phyloP scores from a whole-genome alignment of 176 grass and related monocot species.

The Canna indica region DNA sequence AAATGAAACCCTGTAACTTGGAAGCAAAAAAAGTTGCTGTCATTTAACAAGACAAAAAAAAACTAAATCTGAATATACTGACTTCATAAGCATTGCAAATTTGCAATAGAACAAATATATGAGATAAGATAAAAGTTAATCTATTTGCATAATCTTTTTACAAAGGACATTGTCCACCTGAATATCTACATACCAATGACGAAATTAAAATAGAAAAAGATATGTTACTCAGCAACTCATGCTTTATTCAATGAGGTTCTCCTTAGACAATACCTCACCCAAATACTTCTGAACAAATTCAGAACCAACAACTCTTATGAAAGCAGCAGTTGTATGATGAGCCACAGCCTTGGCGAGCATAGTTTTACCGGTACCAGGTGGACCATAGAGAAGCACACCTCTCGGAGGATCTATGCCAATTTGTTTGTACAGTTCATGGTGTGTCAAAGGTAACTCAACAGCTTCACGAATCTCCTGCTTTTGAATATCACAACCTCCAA shows the following conservation, averaged over 20 bases:
- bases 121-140: neutral
- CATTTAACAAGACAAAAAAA: neutral
- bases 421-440: constrained; percentile 95
- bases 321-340: constrained; percentile 80
- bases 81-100: neutral
- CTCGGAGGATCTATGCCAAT: constrained; percentile 92
- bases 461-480: constrained; percentile 95
- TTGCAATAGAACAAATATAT: neutral
- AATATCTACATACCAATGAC: neutral
- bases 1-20: neutral
- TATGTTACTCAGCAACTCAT: neutral
- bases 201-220: neutral
- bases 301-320: constrained; percentile 88
- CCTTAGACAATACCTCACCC: constrained; percentile 48
- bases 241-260: too few relatives aligned
- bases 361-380: constrained; percentile 84
- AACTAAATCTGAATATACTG: neutral
- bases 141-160: neutral
- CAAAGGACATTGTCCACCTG: neutral
- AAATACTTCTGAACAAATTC: constrained; percentile 94
- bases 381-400: constrained; percentile 85
- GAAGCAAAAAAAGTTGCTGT: neutral
- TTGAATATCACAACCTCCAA: constrained; percentile 89
- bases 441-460: constrained; percentile 75
- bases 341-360: constrained; percentile 92